Evolutionary conservation across 2,329 filamentous ascomycete genomes (phyloP), one percentile per base, ranked within the genome.

Genomic region (Fusarium sambucinum): DNA sequence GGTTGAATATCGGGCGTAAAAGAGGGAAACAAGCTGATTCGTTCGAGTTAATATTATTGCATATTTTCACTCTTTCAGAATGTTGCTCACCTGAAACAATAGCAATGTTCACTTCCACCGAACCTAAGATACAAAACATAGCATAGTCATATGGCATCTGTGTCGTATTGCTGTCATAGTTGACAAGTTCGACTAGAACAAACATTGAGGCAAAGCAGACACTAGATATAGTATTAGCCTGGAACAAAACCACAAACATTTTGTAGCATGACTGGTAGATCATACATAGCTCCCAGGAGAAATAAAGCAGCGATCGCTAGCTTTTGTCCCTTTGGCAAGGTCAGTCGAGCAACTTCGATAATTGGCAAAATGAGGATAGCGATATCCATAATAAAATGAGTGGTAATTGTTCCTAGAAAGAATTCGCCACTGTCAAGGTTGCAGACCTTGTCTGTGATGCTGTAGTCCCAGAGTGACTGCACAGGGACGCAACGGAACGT

Each of bases 401-500:
- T 70, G 1, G 77, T 55, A 5, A 77, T 71, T 0, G 76, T 77
- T 19, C 76, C 74, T 14, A 78, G 68, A 41, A 78, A 78, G 59
- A 76, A 79, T 73, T 66, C 10, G 7, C 59, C 60, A 21, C 70
- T 73, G 25, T 77, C 65, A 79, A 37, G 77, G 1, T 56, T 64
- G 53, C 79, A 80, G 2, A 59, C 57, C 2, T 67, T 72, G 12
- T 75, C 71, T 4, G 53, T 59, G 21, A 73, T 69, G 6, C 73
- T 71, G 3, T 66, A 65, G 10, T 77, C 73, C 78, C 77, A 80
- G n/a, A 76, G 77, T 0, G 71, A 72, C 19, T 75, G 73, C 0
- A 79, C 68, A 0, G 79, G 78, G 6, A 75, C 45, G 59, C 78
- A 80, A 12, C 74, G 75, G 40, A 80, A 80, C 6, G 75, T 75